A percentile compares a stretch with the other conserved stretches of the same genome.
Evolutionary conservation across 257 asterid genomes (phyloP).

Genomic region (Nicotiana benthamiana): DNA sequence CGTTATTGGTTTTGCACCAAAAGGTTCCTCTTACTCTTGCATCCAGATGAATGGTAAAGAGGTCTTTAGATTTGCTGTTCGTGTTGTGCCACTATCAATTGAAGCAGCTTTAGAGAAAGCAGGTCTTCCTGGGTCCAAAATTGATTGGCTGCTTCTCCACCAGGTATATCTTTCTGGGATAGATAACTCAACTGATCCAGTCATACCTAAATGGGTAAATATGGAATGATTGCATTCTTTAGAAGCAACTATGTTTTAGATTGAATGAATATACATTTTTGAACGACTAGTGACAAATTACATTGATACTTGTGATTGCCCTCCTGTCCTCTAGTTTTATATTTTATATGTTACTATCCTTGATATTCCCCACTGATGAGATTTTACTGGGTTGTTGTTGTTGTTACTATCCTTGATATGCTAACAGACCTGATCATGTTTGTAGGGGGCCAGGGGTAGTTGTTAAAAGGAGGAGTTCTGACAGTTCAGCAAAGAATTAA

Average conservation of each 20-base stretch:
- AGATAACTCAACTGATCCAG: not conserved
- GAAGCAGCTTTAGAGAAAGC: conserved; percentile 72
- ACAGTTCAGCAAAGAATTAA: not conserved
- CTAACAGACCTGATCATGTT: not conserved
- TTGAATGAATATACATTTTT: not conserved
- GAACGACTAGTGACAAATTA: not conserved
- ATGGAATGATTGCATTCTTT: not conserved
- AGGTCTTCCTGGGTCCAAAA: conserved; percentile 56
- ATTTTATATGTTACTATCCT: too few relatives aligned
- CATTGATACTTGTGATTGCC: not conserved
- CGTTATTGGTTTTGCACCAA: conserved; percentile 47
- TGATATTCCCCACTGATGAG: too few relatives aligned
- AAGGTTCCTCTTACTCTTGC: conserved; percentile 58
- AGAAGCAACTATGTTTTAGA: not conserved
- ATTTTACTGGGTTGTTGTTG: too few relatives aligned
- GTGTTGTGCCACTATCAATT: conserved; percentile 89
- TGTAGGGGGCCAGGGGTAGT: not conserved
- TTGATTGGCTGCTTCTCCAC: conserved; percentile 94
- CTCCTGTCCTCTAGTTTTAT: not conserved
- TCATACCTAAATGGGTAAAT: not conserved
- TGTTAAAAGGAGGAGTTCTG: not conserved
- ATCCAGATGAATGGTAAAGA: conserved; percentile 98
- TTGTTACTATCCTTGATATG: too few relatives aligned
- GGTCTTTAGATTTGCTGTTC: conserved; percentile 88
- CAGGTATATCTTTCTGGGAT: conserved; percentile 48